Evolutionary conservation across 495 filamentous ascomycete genomes (phyloP), one percentile per base, ranked within the genome.

Genomic region (Parmelia sp.): DNA sequence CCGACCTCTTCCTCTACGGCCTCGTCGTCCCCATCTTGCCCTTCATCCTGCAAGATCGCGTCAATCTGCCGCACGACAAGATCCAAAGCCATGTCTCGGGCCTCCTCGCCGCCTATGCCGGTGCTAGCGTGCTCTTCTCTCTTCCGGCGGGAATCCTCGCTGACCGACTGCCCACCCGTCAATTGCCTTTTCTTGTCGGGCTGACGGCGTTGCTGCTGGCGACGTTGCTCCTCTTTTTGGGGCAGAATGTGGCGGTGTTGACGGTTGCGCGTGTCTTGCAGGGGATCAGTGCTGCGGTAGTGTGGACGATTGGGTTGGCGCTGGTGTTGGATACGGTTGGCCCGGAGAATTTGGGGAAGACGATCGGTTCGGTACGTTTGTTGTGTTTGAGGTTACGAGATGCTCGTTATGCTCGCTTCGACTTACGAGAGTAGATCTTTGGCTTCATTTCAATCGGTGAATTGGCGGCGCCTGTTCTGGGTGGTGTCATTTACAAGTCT

Each of bases 21-120:
- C 71, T 88, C 59, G 77, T 88, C 39, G 81, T 88, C 1, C 86
- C 86, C 2, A 80, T 88, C 58, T 74, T 88, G 57, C 86, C 86
- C 27, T 88, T 81, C 64, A 80, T 87, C 61, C 78, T 88, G 2
- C 62, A 73, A 31, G 77, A 78, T 45, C 80, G 84, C 17, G 74
- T 87, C 44, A 60, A 75, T 35, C 60, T 87, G 14, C 80, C 84
- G 0, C 74, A 76, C 23, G 61, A 75, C 14, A 66, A 81, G 68
- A 80, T 82, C 65, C 85, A 88, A 71, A 71, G 72, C 66, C 71
- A 77, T 65, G 74, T 78, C 7, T 84, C 82, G 11, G 71, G 74
- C 31, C 80, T 89, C 2, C 80, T 88, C 10, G 84, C 85, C 47
- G 78, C 76, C 31, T 88, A 84, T 72, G 84, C 85, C 29, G 82